Evolutionary conservation across 495 filamentous ascomycete genomes (phyloP).

Genomic region (Neurospora sp.): DNA sequence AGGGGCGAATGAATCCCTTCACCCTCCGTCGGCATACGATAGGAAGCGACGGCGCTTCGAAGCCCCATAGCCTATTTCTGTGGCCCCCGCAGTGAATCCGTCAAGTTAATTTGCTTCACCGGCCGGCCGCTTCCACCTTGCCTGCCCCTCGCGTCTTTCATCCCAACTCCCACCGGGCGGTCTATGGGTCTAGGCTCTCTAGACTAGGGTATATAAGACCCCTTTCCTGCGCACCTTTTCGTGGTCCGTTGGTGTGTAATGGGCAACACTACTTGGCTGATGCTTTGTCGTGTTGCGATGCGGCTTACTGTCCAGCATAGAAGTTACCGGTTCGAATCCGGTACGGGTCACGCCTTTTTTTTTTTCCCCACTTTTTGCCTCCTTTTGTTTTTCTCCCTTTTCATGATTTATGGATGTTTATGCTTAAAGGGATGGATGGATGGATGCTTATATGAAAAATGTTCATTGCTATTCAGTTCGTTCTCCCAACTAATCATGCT

Average conservation of each 20-base stretch:
- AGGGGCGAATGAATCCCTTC: too few species aligned
- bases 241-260: background rate
- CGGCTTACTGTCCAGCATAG: background rate
- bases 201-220: background rate
- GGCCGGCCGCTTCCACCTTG: too few species aligned
- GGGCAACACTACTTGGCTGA: background rate
- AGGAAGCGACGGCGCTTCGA: too few species aligned
- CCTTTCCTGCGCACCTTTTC: background rate
- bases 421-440: background rate
- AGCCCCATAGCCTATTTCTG: too few species aligned
- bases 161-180: background rate
- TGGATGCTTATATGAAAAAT: background rate
- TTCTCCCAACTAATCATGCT: background rate
- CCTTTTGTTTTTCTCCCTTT: too few species aligned
- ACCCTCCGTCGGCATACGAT: too few species aligned
- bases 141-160: background rate
- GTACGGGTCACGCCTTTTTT: background rate
- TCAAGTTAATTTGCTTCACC: too few species aligned
- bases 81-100: too few species aligned
- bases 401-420: too few species aligned
- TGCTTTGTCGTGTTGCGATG: background rate
- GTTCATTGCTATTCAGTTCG: background rate
- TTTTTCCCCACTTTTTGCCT: too few species aligned
- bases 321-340: background rate
- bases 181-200: background rate